A percentile compares a stretch with the other conserved stretches of the same genome.
These are phyloP conservation scores for Opeltia flavorubescens DNA, from an alignment of 495 filamentous ascomycete species.

Conservation along the genomic window DNA sequence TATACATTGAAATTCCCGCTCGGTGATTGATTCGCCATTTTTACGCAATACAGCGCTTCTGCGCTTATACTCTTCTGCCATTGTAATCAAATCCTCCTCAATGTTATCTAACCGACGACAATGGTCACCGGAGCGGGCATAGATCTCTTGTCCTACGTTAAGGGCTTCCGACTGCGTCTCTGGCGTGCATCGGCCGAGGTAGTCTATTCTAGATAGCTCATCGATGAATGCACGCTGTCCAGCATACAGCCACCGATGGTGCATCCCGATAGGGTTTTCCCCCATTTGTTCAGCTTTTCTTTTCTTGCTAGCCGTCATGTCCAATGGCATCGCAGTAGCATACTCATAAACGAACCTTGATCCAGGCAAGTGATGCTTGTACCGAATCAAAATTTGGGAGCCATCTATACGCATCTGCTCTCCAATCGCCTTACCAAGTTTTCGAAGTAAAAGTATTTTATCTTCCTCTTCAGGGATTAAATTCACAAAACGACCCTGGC, in stretches of 20 bases:
- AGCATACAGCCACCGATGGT: constrained; percentile 3
- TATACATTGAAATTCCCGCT: not conserved
- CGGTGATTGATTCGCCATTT: not conserved
- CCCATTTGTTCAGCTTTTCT: not conserved
- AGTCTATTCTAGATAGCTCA: no score
- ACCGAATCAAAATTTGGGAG: constrained; percentile 2
- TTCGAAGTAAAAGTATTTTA: not conserved
- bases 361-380: not conserved
- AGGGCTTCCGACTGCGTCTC: no score
- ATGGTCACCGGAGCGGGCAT: not conserved
- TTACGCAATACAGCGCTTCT: not conserved
- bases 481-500: not conserved
- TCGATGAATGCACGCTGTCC: not conserved
- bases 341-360: not conserved
- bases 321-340: constrained; percentile 1
- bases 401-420: not conserved
- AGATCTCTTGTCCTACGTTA: not conserved
- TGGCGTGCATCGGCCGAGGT: no score
- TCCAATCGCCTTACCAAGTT: not conserved
- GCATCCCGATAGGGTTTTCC: not conserved
- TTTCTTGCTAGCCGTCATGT: not conserved
- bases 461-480: not conserved
- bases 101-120: not conserved
- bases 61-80: not conserved
- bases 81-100: not conserved